Evolutionary conservation across 805 yeast species (phyloP).

Genomic region (Brettanomyces custersianus): DNA sequence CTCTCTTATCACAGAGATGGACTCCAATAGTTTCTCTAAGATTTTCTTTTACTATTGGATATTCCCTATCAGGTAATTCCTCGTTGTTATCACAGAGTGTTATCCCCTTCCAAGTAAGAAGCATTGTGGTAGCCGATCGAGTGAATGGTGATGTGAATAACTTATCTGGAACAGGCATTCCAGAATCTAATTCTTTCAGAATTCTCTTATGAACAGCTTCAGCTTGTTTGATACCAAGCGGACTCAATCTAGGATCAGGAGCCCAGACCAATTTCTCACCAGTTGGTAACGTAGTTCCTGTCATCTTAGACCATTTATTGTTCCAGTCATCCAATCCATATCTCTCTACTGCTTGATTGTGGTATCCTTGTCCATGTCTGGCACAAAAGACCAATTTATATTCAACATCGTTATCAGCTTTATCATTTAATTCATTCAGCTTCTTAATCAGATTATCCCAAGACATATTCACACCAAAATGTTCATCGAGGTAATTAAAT

Average conservation of each 20-base stretch:
- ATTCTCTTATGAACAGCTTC: conserved; percentile 35
- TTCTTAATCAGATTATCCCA: conserved; percentile 32
- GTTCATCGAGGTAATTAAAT: conserved; percentile 34
- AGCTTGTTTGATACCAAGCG: conserved; percentile 48
- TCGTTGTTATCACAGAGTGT: conserved; percentile 20
- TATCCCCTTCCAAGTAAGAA: conserved; percentile 40
- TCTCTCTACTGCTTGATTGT: conserved; percentile 44
- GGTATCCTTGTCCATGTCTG: conserved; percentile 67
- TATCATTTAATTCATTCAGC: conserved; percentile 27
- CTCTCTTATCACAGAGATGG: conserved; percentile 53
- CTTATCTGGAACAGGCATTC: conserved; percentile 47
- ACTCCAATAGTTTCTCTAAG: conserved; percentile 54
- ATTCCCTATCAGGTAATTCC: conserved; percentile 9
- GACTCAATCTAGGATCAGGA: conserved; percentile 54
- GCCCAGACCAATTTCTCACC: conserved; percentile 43
- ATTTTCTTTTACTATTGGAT: conserved; percentile 32
- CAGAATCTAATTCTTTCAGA: conserved; percentile 30
- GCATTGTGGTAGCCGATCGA: conserved; percentile 50
- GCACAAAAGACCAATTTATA: conserved; percentile 47
- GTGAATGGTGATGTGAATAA: conserved; percentile 59
- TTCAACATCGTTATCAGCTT: conserved; percentile 27
- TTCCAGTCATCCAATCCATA: conserved; percentile 56
- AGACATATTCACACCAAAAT: conserved; percentile 35
- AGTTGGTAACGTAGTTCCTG: conserved; percentile 32
- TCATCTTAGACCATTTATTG: conserved; percentile 38